A percentile compares a stretch with the other conserved stretches of the same genome.
Evolutionary conservation across 257 asterid species (phyloP).

Genomic region (Nicotiana noctiflora): DNA sequence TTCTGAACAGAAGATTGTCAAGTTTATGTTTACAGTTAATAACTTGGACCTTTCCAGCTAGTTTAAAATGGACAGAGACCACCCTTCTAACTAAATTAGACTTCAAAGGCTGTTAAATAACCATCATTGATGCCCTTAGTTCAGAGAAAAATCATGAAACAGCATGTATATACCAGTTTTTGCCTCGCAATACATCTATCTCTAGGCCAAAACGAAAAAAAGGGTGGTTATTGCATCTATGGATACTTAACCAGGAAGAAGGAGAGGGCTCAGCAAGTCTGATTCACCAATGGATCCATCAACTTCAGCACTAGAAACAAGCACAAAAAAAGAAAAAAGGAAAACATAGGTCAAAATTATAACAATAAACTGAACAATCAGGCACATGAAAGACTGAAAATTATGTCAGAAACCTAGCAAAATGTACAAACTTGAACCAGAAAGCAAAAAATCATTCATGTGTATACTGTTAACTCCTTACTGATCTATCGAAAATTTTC

Average conservation of each 20-base stretch:
- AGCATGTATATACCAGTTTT: background rate
- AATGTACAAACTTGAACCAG: background rate
- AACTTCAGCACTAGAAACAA: slow-evolving; percentile 44
- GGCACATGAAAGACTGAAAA: background rate
- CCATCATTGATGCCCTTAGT: background rate
- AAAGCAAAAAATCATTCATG: background rate
- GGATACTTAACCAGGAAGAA: background rate
- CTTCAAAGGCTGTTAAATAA: background rate
- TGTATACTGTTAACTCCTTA: background rate
- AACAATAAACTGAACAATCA: background rate
- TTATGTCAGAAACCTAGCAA: background rate
- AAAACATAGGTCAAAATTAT: background rate
- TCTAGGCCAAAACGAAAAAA: background rate
- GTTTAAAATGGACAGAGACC: no score
- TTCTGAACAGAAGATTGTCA: background rate
- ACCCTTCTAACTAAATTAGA: no score
- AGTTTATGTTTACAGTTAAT: no score
- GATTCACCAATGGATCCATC: slow-evolving; percentile 67
- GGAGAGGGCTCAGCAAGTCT: slow-evolving; percentile 13
- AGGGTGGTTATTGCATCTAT: background rate
- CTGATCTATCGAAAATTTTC: background rate
- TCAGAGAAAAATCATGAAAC: background rate
- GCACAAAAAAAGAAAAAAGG: background rate
- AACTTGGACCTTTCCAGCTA: background rate
- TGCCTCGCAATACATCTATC: background rate